Conservation (phyloP, 192 early-diverging fungal genomes). For the Thoreauomyces humboldtii region DNA sequence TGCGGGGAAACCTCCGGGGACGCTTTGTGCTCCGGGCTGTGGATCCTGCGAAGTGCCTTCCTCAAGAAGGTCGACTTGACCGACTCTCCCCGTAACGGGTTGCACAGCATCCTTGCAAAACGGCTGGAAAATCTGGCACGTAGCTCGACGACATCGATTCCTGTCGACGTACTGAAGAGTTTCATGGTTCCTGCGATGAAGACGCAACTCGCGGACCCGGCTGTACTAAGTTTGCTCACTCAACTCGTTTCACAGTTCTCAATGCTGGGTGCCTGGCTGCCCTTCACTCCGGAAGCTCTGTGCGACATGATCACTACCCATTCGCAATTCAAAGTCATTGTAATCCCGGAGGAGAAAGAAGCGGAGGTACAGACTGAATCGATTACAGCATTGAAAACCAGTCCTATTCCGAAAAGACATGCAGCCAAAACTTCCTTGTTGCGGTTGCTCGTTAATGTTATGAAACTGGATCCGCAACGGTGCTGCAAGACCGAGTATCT, state of each 20-base stretch:
- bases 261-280: neutral
- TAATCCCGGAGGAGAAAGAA: too few relatives aligned
- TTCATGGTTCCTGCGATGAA: conserved; percentile 29
- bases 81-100: too few relatives aligned
- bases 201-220: conserved; percentile 24
- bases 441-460: conserved; percentile 49
- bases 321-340: conserved; percentile 37
- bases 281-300: neutral
- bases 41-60: too few relatives aligned
- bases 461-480: conserved; percentile 46
- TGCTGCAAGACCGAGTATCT: conserved; percentile 51
- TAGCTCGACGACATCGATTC: too few relatives aligned
- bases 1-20: too few relatives aligned
- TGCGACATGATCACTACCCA: conserved; percentile 38
- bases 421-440: conserved; percentile 47
- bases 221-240: conserved; percentile 13
- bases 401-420: too few relatives aligned
- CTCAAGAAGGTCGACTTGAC: too few relatives aligned
- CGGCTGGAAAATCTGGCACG: too few relatives aligned
- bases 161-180: neutral
- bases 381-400: too few relatives aligned
- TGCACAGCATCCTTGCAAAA: too few relatives aligned
- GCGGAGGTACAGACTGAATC: too few relatives aligned
- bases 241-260: neutral
- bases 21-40: too few relatives aligned